Evolutionary conservation across 1,284 basidiomycete species (phyloP).

Genomic region (Sanghuangporus sanghuang): DNA sequence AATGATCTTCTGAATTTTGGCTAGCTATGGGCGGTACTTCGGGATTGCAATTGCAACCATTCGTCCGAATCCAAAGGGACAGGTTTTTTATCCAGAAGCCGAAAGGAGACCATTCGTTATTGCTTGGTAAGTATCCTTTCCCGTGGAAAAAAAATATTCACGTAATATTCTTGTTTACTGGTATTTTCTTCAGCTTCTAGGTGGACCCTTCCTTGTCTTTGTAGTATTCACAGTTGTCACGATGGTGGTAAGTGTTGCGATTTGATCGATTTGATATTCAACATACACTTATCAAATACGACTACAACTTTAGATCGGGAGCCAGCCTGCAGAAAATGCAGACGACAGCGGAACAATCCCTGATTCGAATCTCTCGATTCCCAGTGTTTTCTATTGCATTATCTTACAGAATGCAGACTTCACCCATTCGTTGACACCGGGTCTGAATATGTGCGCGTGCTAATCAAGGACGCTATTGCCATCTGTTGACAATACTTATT

Average conservation of each 20-base stretch:
- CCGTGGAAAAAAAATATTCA: not conserved
- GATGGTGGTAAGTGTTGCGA: slow-evolving; percentile 3
- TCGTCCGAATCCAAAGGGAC: not conserved
- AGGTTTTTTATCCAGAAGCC: not conserved
- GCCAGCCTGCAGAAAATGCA: not conserved
- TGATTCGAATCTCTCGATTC: slow-evolving; percentile 15
- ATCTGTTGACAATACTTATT: not conserved
- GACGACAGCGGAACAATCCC: not conserved
- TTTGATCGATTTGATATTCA: not conserved
- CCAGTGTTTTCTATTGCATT: slow-evolving; percentile 16
- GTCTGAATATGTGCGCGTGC: not conserved
- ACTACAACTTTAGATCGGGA: not conserved
- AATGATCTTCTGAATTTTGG: not conserved
- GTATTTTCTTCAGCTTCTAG: slow-evolving; percentile 3
- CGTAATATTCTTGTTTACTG: not conserved
- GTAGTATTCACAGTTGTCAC: slow-evolving; percentile 5
- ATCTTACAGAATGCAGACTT: slow-evolving; percentile 14
- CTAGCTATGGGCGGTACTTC: slow-evolving; percentile 3
- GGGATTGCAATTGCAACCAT: not conserved
- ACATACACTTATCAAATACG: not conserved
- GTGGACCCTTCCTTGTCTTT: slow-evolving; percentile 10
- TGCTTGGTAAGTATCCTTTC: not conserved
- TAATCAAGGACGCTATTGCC: not conserved
- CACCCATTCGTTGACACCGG: slow-evolving; percentile 1
- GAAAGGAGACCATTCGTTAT: not conserved